phyloP scores from a whole-genome alignment of 2,329 filamentous ascomycete genomes.

The Xylariaceae sp. region DNA sequence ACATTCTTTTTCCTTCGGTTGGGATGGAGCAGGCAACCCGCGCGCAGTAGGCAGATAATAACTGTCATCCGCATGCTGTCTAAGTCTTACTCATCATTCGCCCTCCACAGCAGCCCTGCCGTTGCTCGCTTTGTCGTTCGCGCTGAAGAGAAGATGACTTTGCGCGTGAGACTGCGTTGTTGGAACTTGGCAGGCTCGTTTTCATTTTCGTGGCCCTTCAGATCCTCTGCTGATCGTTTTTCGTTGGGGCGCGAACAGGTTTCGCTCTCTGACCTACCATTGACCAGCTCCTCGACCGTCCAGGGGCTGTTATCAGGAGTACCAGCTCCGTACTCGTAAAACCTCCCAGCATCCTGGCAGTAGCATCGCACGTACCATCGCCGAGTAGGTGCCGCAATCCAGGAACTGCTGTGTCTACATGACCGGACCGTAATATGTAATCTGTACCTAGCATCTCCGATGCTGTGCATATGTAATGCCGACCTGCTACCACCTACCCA shows the following conservation, averaged over 20 bases:
- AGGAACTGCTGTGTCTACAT: no score
- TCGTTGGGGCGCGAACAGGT: conserved; percentile 4
- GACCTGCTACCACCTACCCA: background rate
- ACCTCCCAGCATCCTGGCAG: background rate
- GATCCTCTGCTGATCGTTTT: conserved; percentile 2
- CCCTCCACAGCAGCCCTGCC: background rate
- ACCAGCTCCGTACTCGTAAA: no score
- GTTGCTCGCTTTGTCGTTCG: conserved; percentile 10
- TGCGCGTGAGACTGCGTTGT: background rate
- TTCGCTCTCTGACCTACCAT: background rate
- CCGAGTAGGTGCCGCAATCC: no score
- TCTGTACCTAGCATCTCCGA: conserved; percentile 17
- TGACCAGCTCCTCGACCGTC: no score
- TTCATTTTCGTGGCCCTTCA: background rate
- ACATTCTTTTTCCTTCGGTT: conserved; percentile 16
- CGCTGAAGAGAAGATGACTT: conserved; percentile 8
- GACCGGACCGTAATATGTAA: conserved; percentile 13
- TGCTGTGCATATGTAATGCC: conserved; percentile 15
- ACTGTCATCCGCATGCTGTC: conserved; percentile 10
- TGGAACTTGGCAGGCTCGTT: background rate
- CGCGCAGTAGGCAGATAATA: background rate
- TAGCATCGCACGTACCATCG: conserved; percentile 21
- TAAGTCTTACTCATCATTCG: conserved; percentile 17
- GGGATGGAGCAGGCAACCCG: background rate
- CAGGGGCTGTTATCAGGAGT: no score